Evolutionary conservation across 2,329 filamentous ascomycete genomes (phyloP), one percentile per base, ranked within the genome.

Genomic region (Fusarium longipes): DNA sequence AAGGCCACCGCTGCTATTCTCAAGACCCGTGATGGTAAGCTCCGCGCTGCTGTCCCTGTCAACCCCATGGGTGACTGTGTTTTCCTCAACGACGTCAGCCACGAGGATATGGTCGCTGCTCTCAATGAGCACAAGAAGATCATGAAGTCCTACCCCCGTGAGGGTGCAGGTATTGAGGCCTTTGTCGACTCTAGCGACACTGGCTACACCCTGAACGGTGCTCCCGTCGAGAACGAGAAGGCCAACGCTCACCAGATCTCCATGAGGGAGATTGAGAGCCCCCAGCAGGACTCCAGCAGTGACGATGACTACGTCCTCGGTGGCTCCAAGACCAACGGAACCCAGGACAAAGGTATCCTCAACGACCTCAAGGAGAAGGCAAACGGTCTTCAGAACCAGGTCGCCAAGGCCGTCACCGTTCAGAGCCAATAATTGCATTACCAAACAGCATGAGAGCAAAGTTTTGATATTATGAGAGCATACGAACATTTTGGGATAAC

Each of bases 111-210:
- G 81, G 84, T 84, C 61, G 77, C 77, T 6, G 89, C 88, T 3
- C 80, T 92, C 15, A 79, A 80, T 44, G 80, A 81, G 74, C 90
- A 92, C 80, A 92, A 92, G 80, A 77, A 84, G 51, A 66, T 89
- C 9, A 87, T 88, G 81, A 85, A 86, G 74, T 78, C 81, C 20
- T 91, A 87, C 69, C 87, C 89, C 6, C 84, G 90, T 4, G 76
- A 85, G 32, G 90, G 90, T 22, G 87, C 83, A 40, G 90, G 90
- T 25, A 63, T 92, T 1, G 90, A 92, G 67, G 89, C 89, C 0
- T 91, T 85, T 59, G 90, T 92, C 9, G 90, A 92, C 73, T 80
- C 85, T 2, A 88, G 85, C 58, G 90, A 92, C 70, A 92, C 89
- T 44, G 90, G 90, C 0, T 85, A 85, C 61, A 79, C 78, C 0